A percentile compares a stretch with the other conserved stretches of the same genome.
Conservation (phyloP, 2,329 filamentous ascomycete genomes). For the Cercospora zeina region DNA sequence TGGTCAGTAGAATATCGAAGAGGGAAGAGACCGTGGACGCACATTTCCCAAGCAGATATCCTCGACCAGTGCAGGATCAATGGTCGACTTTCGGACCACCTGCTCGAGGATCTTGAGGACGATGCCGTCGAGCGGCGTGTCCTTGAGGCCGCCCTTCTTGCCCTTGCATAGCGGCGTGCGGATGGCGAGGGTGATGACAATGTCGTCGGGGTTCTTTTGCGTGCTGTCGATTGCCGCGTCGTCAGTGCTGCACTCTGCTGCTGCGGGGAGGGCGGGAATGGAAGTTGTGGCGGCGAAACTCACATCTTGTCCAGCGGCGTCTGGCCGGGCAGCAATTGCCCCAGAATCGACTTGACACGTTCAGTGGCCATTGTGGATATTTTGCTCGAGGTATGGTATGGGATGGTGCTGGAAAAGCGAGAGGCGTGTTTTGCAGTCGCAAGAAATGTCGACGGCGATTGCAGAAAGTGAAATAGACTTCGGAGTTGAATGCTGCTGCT, state of each 20-base stretch:
- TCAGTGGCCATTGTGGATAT: constrained; percentile 71
- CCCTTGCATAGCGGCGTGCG: constrained; percentile 89
- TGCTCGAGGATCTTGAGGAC: constrained; percentile 78
- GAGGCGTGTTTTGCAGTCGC: neutral
- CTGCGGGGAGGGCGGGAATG: neutral
- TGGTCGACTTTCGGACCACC: constrained; percentile 43
- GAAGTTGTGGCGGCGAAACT: constrained; percentile 62
- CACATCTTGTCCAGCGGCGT: constrained; percentile 76
- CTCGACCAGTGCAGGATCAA: constrained; percentile 44
- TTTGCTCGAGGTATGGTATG: neutral
- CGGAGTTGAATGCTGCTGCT: constrained; percentile 9
- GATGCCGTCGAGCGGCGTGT: constrained; percentile 85
- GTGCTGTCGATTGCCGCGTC: constrained; percentile 18
- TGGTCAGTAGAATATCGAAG: neutral
- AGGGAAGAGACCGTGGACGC: constrained; percentile 27
- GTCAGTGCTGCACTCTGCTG: constrained; percentile 13
- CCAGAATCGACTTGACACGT: constrained; percentile 82
- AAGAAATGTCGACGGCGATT: constrained; percentile 17
- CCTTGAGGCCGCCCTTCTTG: constrained; percentile 92
- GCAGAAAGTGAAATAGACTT: constrained; percentile 18
- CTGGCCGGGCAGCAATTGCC: constrained; percentile 72
- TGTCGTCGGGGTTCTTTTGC: constrained; percentile 80
- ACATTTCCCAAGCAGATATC: constrained; percentile 95
- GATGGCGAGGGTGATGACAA: constrained; percentile 91
- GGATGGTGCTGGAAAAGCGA: constrained; percentile 1